A percentile compares a stretch with the other conserved stretches of the same genome.
Evolutionary conservation across 148 eudicot genomes (phyloP).

Genomic region (Spergularia bocconei): DNA sequence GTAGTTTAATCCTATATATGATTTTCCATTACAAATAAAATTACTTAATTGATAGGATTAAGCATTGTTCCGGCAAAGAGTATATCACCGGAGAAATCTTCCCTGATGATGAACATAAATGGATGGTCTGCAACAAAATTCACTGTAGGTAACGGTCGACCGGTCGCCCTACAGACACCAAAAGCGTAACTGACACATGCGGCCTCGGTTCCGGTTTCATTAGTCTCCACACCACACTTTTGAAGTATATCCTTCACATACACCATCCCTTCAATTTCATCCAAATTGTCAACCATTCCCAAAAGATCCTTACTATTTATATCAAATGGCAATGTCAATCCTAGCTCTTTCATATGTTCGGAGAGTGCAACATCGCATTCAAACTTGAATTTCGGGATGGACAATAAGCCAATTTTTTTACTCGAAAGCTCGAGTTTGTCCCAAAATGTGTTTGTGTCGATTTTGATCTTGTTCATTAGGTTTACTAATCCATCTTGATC

Average conservation of each 20-base stretch:
- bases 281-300: not conserved
- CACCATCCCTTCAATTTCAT: not conserved
- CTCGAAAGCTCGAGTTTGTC: not conserved
- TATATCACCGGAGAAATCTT: constrained; percentile 1
- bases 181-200: not conserved
- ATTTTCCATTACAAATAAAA: too few species aligned
- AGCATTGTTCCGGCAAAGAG: constrained; percentile 13
- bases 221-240: constrained; percentile 3
- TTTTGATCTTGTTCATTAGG: not conserved
- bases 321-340: constrained; percentile 16
- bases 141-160: too few species aligned
- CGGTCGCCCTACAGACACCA: too few species aligned
- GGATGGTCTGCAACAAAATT: constrained; percentile 20
- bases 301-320: not conserved
- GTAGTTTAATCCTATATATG: too few species aligned
- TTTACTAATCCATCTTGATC: constrained; percentile 14
- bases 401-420: not conserved
- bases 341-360: not conserved
- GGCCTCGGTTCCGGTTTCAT: constrained; percentile 20
- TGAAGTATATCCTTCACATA: not conserved
- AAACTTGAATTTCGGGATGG: constrained; percentile 24
- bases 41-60: not conserved
- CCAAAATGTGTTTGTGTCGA: not conserved
- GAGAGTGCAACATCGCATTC: not conserved
- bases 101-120: constrained; percentile 20